Base-by-base conservation (phyloP, 2,329 filamentous ascomycete species). In the Trichoderma polysporum region DNA sequence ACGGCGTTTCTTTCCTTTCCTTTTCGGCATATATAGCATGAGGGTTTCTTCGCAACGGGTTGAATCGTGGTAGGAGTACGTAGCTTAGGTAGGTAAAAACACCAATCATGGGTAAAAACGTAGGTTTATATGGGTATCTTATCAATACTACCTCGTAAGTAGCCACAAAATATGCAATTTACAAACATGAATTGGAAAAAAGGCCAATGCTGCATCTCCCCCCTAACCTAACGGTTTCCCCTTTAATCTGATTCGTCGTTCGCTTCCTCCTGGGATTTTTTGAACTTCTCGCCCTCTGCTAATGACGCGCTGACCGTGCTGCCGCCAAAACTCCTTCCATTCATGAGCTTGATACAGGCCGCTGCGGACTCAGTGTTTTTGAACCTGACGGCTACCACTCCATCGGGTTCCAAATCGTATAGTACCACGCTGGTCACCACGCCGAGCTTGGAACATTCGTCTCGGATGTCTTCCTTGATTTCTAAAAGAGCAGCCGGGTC, bases 381-480 rank as follows among this genome's bases (percentile, higher is more conserved):
- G 80, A 97, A 99, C 73, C 91, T 89, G 69, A 99, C 91, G 63
- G 89, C 94, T 9, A 94, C 91, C 41, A 98, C 86, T 19, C 95
- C 95, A 0, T 93, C 91, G 4, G 86, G 81, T 78, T 99, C 96
- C 70, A 90, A 84, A 76, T 99, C 95, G 76, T 91, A 99, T 17
- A 99, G 82, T 3, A 95, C 89, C 47, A 98, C 92, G 74, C 96
- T 97, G 35, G 93, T 97, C 39, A 98, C 92, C 27, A 90, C 85
- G 3, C 95, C 95, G 15, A 95, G 82, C 79, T 96, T 96, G 67
- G 87, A 85, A 77, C 93, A 97, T 79, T 97, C 94, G 59, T 97
- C 92, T 53, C 92, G 87, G 66, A 98, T 92, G 76, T 99, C 95
- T 76, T 97, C 91, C 76, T 96, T 96, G 80, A 98, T 97, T 70